A percentile compares a stretch with the other conserved stretches of the same genome.
These are phyloP conservation scores for Colletotrichum navitas DNA, from an alignment of 2,329 filamentous ascomycete genomes.

Conservation along the genomic window DNA sequence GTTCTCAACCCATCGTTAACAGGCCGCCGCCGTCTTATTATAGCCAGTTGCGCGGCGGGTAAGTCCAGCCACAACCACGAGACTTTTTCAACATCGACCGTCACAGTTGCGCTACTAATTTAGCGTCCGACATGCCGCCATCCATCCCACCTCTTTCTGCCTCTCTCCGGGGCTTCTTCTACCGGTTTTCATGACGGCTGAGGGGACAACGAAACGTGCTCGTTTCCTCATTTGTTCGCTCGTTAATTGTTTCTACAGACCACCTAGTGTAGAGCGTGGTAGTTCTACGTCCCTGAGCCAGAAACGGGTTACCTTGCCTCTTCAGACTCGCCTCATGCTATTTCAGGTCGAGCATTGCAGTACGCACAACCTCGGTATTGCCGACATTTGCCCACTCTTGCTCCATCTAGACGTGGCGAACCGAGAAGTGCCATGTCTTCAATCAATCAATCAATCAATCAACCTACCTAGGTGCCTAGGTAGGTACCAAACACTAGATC, in stretches of 20 bases:
- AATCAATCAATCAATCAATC: background rate
- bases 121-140: conserved; percentile 24
- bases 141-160: background rate
- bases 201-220: conserved; percentile 15
- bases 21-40: conserved; percentile 1
- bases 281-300: background rate
- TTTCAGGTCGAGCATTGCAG: background rate
- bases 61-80: conserved; percentile 37
- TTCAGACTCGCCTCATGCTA: background rate
- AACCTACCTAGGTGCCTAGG: too few species aligned
- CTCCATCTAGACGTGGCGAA: background rate
- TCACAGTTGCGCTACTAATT: conserved; percentile 8
- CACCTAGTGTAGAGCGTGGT: background rate
- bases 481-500: background rate
- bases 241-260: background rate
- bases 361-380: background rate
- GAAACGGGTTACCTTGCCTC: background rate
- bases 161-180: background rate
- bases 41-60: conserved; percentile 8
- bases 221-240: background rate
- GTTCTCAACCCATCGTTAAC: background rate
- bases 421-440: background rate
- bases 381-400: background rate
- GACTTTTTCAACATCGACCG: conserved; percentile 21
- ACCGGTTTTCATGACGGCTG: conserved; percentile 1